Evolutionary conservation across 768 basidiomycete genomes (phyloP).

Genomic region (Auricularia heimuer): DNA sequence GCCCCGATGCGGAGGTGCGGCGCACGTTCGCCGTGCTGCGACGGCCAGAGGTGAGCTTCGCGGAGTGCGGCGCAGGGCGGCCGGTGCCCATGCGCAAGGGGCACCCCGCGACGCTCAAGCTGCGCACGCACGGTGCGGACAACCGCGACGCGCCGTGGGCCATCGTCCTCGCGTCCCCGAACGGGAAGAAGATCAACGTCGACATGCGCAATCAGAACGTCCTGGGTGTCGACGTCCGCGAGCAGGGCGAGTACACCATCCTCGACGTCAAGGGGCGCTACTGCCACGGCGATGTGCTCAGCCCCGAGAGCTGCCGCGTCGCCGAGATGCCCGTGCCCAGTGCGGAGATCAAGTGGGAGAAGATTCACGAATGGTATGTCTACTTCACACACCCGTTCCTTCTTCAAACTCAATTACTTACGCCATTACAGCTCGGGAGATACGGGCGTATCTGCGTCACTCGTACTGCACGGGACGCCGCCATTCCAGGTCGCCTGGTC

Average conservation of each 20-base stretch:
- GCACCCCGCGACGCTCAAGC: slow-evolving; percentile 44
- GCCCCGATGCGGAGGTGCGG: slow-evolving; percentile 27
- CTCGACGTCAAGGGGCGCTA: slow-evolving; percentile 59
- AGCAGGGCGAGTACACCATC: slow-evolving; percentile 71
- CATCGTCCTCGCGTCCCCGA: slow-evolving; percentile 22
- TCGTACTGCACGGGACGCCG: slow-evolving; percentile 79
- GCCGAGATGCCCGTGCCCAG: slow-evolving; percentile 66
- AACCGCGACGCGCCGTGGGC: slow-evolving; percentile 61
- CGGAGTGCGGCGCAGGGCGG: slow-evolving; percentile 57
- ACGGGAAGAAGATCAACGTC: slow-evolving; percentile 42
- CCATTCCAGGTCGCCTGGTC: slow-evolving; percentile 82
- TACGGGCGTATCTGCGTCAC: slow-evolving; percentile 79
- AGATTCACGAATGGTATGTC: slow-evolving; percentile 79
- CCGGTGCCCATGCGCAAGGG: slow-evolving; percentile 67
- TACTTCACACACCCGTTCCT: not conserved
- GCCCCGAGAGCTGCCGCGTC: slow-evolving; percentile 72
- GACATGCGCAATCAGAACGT: slow-evolving; percentile 55
- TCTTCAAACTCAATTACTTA: not conserved
- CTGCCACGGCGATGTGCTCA: slow-evolving; percentile 75
- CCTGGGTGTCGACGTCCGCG: slow-evolving; percentile 56
- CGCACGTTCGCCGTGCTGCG: slow-evolving; percentile 62
- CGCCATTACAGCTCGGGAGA: slow-evolving; percentile 60
- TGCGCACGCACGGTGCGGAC: slow-evolving; percentile 48
- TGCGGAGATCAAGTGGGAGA: slow-evolving; percentile 81
- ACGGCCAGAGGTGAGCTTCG: slow-evolving; percentile 64